These are phyloP conservation scores for Tulasnella sp. DNA, from an alignment of 768 basidiomycete genomes.

Conservation along the genomic window DNA sequence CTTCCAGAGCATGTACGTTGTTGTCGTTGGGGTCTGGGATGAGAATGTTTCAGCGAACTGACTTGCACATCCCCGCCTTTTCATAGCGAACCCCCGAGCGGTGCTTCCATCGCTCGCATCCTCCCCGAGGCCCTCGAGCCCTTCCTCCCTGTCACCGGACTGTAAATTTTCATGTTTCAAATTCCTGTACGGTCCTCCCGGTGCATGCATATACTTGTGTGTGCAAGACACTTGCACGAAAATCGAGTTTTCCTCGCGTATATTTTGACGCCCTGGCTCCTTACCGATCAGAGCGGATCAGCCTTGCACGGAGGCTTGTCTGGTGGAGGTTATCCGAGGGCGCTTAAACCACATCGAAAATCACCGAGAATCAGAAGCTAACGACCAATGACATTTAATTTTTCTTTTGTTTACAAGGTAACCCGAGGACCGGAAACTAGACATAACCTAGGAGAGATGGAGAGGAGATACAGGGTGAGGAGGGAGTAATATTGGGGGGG, in stretches of 20 bases:
- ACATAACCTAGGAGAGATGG: not conserved
- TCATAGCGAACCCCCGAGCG: slow-evolving; percentile 47
- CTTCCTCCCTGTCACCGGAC: slow-evolving; percentile 37
- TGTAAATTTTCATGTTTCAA: not conserved
- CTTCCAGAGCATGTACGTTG: slow-evolving; percentile 9
- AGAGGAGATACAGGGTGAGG: not conserved
- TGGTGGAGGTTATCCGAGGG: not conserved
- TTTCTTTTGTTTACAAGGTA: not conserved
- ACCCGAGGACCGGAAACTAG: not conserved
- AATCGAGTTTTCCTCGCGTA: too few relatives aligned
- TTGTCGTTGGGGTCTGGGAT: not conserved
- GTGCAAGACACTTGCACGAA: not conserved
- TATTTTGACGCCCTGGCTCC: too few relatives aligned
- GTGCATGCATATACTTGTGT: not conserved
- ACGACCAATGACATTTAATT: not conserved
- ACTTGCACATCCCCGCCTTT: not conserved
- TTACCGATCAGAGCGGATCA: not conserved
- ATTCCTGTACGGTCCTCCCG: not conserved
- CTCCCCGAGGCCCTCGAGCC: slow-evolving; percentile 54
- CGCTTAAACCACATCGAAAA: not conserved
- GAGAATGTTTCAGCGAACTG: not conserved
- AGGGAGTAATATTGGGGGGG: too few relatives aligned
- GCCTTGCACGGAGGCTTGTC: not conserved
- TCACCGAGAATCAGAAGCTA: not conserved
- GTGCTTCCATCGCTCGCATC: slow-evolving; percentile 48